phyloP scores from a whole-genome alignment of 1,139 yeast species.

The Hyphopichia buzzinii region DNA sequence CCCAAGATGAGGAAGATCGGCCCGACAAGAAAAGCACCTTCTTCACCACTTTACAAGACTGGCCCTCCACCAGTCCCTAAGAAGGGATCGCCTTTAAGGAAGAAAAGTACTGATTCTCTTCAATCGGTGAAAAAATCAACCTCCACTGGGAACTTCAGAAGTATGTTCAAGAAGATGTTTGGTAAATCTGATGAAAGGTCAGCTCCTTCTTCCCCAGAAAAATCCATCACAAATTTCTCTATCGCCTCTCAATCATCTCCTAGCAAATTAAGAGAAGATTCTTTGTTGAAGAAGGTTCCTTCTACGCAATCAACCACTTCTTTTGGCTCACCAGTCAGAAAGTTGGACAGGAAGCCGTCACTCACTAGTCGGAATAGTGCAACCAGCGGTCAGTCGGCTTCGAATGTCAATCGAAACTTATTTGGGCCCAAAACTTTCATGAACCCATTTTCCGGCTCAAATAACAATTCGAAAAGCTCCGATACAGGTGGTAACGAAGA shows the following conservation, averaged over 20 bases:
- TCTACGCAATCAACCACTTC: neutral
- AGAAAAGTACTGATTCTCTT: neutral
- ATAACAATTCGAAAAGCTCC: neutral
- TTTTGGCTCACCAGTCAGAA: slow-evolving; percentile 1
- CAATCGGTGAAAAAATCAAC: slow-evolving; percentile 7
- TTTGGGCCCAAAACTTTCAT: neutral
- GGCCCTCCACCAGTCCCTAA: neutral
- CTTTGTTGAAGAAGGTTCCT: neutral
- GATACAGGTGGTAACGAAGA: slow-evolving; percentile 1
- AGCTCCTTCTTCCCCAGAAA: neutral
- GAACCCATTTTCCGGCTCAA: neutral
- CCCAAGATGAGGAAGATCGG: neutral
- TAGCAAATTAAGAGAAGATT: neutral
- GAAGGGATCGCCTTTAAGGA: neutral
- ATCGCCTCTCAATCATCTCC: neutral
- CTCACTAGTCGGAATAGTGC: slow-evolving; percentile 1
- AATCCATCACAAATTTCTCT: neutral
- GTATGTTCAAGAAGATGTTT: slow-evolving; percentile 4
- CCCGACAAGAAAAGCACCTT: neutral
- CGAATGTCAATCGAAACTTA: neutral
- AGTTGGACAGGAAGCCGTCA: slow-evolving; percentile 1
- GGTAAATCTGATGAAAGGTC: neutral
- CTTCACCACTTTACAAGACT: neutral
- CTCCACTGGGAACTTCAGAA: slow-evolving; percentile 12
- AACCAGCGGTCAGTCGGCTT: neutral